Base-by-base conservation (phyloP, 495 filamentous ascomycete species). In the Talaromyces borbonicus region DNA sequence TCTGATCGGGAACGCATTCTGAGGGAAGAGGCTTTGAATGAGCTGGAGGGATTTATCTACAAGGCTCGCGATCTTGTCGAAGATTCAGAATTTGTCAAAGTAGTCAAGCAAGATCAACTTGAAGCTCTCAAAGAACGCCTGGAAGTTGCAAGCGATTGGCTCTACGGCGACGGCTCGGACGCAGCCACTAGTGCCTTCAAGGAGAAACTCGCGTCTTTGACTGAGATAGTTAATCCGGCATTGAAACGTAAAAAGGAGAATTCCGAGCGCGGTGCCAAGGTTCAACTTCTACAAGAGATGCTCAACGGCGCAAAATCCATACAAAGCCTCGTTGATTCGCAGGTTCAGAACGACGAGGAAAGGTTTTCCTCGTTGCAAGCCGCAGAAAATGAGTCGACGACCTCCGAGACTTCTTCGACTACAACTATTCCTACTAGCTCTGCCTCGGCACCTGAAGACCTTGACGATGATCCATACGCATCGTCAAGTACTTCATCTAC, bases 11-110 rank as follows among this genome's bases (percentile, higher is more conserved):
- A 82, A 4, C 85, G 89, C 23, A 63, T 79, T 32, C 67, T 79
- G 35, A 82, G 90, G 25, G 90, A 95, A 59, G 92, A 95, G 62
- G 76, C 85, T 8, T 67, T 95, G 22, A 99, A 99, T 67, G 81
- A 84, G 53, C 78, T 99, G 20, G 92, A 99, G 61, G 79, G 75
- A n/a, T 95, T 85, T 61, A 94, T 89, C 33, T 99, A 99, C 72
- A 81, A 78, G 49, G 78, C 83, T 31, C 81, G 88, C 4, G 93
- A 96, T 63, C 68, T 89, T 15, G 63, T 93, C 8, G 80, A 83
- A 12, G 80, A 84, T 50, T 78, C 83, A 46, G 74, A 73, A 12
- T 96, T 96, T 61, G 65, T 81, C 31, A 72, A 67, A 8, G 78
- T 73, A 9, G 79, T 88, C 36, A 90, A 81, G 36, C 59, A 72